phyloP scores from a whole-genome alignment of 2,329 filamentous ascomycete genomes.

The Periconia sp. region DNA sequence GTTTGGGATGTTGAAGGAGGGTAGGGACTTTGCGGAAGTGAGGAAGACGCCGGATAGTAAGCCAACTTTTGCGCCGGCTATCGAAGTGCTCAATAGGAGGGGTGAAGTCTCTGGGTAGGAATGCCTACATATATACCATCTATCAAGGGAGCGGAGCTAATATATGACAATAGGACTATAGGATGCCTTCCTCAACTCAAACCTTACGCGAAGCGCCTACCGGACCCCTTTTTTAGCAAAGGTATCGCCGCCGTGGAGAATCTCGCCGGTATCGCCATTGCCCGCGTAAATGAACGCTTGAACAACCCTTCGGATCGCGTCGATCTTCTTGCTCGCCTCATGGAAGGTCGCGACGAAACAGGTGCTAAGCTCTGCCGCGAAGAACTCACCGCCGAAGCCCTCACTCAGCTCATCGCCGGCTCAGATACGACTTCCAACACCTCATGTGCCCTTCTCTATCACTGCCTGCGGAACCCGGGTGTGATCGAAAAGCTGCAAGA shows the following conservation, averaged over 20 bases:
- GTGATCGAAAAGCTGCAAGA: constrained; percentile 74
- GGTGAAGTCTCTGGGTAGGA: constrained; percentile 79
- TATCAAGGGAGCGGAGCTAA: too few relatives aligned
- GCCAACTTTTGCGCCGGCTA: constrained; percentile 75
- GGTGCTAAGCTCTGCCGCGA: constrained; percentile 76
- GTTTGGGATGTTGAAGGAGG: constrained; percentile 82
- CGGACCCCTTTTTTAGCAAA: constrained; percentile 79
- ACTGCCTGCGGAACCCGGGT: constrained; percentile 71
- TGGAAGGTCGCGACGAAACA: constrained; percentile 83
- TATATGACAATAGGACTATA: constrained; percentile 64
- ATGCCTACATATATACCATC: too few relatives aligned
- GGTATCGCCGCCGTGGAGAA: constrained; percentile 78
- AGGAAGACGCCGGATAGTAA: constrained; percentile 64
- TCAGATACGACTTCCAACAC: constrained; percentile 81
- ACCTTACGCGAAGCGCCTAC: constrained; percentile 79
- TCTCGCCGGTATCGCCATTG: constrained; percentile 86
- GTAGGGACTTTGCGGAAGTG: constrained; percentile 78
- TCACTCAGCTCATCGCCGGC: constrained; percentile 86
- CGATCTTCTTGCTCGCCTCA: constrained; percentile 81
- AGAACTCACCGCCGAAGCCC: constrained; percentile 85
- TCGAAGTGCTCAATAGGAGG: constrained; percentile 86
- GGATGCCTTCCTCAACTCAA: constrained; percentile 77
- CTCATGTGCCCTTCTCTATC: constrained; percentile 82
- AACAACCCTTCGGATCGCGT: constrained; percentile 67
- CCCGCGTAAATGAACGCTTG: constrained; percentile 76